Evolutionary conservation across 106 monocot genomes (phyloP).

Genomic region (Phalaenopsis aphrodite): DNA sequence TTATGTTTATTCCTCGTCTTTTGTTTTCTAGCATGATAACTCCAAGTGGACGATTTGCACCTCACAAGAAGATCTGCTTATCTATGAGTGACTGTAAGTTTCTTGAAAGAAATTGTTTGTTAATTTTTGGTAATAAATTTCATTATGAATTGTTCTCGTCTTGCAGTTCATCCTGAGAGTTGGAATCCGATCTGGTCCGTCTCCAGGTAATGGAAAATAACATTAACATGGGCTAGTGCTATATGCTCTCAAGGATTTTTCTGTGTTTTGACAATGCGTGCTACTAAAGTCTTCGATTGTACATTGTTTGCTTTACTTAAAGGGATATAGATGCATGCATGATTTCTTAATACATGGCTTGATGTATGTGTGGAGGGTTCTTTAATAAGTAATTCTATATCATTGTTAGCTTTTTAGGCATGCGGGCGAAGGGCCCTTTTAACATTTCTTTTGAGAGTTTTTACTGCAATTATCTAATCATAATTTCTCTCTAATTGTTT

Average conservation of each 20-base stretch:
- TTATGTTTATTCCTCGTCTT: constrained; percentile 6
- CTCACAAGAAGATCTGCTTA: constrained; percentile 77
- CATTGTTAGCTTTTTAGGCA: neutral
- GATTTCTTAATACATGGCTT: neutral
- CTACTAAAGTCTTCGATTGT: neutral
- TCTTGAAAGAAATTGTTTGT: neutral
- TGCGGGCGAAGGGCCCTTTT: neutral
- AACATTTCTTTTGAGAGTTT: neutral
- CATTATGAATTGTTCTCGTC: constrained; percentile 15
- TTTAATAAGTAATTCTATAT: neutral
- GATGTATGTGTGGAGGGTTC: neutral
- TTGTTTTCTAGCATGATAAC: constrained; percentile 70
- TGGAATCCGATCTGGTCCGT: constrained; percentile 99
- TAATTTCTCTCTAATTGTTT: constrained; percentile 14
- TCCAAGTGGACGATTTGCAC: constrained; percentile 94
- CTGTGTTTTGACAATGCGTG: neutral
- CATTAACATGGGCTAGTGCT: neutral
- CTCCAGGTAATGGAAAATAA: constrained; percentile 52
- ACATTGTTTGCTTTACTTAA: neutral
- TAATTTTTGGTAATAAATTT: neutral
- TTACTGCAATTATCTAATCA: constrained; percentile 1
- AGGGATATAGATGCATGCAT: neutral
- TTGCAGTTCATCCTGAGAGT: constrained; percentile 96
- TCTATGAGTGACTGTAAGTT: constrained; percentile 83
- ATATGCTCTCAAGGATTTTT: neutral